phyloP scores from a whole-genome alignment of 306 rosid genomes.

The Albizia julibrissin region DNA sequence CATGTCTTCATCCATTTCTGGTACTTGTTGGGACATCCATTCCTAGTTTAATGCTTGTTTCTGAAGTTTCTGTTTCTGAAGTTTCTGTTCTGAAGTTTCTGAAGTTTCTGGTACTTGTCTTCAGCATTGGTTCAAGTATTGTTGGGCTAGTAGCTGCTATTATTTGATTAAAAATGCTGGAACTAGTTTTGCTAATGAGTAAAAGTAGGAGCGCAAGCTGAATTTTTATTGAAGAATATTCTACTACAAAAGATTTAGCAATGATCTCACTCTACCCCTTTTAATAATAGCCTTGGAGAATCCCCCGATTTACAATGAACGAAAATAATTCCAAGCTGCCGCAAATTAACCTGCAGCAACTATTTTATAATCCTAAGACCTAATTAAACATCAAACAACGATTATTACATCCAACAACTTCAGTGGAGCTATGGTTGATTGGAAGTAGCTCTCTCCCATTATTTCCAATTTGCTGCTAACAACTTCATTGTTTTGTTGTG shows the following conservation, averaged over 20 bases:
- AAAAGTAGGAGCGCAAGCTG: background rate
- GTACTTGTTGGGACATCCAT: too few relatives aligned
- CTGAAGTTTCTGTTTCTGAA: too few relatives aligned
- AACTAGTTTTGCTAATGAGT: too few relatives aligned
- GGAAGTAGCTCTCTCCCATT: background rate
- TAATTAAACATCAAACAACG: background rate
- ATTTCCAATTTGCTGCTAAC: background rate
- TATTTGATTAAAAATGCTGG: too few relatives aligned
- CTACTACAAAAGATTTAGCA: background rate
- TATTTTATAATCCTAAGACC: background rate
- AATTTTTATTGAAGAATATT: background rate
- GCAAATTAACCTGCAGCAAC: background rate
- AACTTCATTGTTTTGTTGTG: background rate
- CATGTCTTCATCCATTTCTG: too few relatives aligned
- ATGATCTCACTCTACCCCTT: background rate
- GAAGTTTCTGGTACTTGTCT: too few relatives aligned
- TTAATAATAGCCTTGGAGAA: background rate
- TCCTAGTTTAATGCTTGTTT: too few relatives aligned
- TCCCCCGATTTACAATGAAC: background rate
- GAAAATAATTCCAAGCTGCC: background rate
- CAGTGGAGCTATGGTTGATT: background rate
- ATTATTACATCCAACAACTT: background rate
- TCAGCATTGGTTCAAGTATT: too few relatives aligned
- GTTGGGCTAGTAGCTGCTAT: too few relatives aligned
- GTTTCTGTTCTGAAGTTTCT: too few relatives aligned